Evolutionary conservation across 2,329 filamentous ascomycete species (phyloP), one percentile per base, ranked within the genome.

Genomic region (Botrytis squamosa): DNA sequence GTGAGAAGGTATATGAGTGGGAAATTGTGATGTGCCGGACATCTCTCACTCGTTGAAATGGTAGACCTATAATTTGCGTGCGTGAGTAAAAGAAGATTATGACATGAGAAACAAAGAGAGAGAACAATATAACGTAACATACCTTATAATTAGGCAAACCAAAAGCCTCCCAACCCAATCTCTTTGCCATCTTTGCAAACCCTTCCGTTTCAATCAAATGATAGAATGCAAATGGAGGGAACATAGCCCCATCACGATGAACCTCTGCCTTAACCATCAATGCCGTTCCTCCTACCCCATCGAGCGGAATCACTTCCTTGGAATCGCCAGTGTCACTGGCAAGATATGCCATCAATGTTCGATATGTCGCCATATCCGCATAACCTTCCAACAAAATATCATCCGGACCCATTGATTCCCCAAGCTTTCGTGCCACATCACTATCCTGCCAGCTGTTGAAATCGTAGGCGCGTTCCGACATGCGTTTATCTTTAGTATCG

Each of bases 101-200:
- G 10, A 16, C 8, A 36, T 2, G 12, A 16, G 44, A 42, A 68
- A 67, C n/a, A 59, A 14, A 49, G 65, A 42, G 52, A 5, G 5
- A 52, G 22, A 49, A 22, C 14, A 14, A 12, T 1, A 16, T 55
- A 29, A 40, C 29, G 52, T 52, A 36, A 40, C 29, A 57, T 62
- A 98, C 96, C 87, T 95, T 95, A 85, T 99, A 99, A 84, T 98
- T 97, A 60, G 96, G 96, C 80, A 98, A 85, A n/a, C 96, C 96
- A 78, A 88, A 94, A 74, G 93, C 89, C 75, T 91, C 87, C 91
- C 94, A 98, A 67, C 94, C 94, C 80, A 99, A 83, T 77, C 96
- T 87, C 82, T 89, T 92, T 20, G 95, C 95, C 96, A 99, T 99
- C 84, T 95, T 97, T 29, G 96, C 95, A 80, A 99, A 99, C 0